A percentile compares a stretch with the other conserved stretches of the same genome.
Evolutionary conservation across 495 filamentous ascomycete species (phyloP).

Genomic region (Xylaria nigripes): DNA sequence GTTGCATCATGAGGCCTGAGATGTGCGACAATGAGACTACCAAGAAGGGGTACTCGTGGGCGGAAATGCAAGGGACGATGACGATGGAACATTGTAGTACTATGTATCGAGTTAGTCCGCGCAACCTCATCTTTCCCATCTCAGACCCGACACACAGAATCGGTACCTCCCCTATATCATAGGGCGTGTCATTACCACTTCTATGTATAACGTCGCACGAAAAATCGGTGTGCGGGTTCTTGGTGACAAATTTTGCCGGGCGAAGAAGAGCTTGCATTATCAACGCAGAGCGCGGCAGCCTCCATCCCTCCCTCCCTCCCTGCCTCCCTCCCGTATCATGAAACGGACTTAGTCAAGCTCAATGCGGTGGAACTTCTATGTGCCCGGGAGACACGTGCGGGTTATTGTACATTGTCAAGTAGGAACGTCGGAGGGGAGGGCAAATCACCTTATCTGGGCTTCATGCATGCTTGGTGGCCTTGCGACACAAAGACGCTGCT

Average conservation of each 20-base stretch:
- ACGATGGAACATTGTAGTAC: not conserved
- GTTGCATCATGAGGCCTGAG: not conserved
- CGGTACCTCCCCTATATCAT: not conserved
- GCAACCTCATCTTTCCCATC: not conserved
- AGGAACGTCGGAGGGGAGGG: not conserved
- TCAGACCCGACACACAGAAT: not conserved
- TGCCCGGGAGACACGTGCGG: not conserved
- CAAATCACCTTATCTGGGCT: not conserved
- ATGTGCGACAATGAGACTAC: not conserved
- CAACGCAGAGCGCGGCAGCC: too few species aligned
- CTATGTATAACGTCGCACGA: not conserved
- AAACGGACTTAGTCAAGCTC: not conserved
- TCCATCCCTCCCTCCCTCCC: too few species aligned
- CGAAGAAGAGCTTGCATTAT: too few species aligned
- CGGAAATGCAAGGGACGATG: not conserved
- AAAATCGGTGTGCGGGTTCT: not conserved
- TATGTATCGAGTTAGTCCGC: not conserved
- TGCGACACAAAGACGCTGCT: not conserved
- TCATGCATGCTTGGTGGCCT: not conserved
- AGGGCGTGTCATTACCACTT: not conserved
- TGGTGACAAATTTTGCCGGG: too few species aligned
- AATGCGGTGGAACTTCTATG: not conserved
- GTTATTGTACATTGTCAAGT: not conserved
- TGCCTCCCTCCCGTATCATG: not conserved
- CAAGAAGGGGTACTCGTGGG: not conserved